Evolutionary conservation across 306 rosid genomes (phyloP), one percentile per base, ranked within the genome.

Genomic region (Lagenaria siceraria): DNA sequence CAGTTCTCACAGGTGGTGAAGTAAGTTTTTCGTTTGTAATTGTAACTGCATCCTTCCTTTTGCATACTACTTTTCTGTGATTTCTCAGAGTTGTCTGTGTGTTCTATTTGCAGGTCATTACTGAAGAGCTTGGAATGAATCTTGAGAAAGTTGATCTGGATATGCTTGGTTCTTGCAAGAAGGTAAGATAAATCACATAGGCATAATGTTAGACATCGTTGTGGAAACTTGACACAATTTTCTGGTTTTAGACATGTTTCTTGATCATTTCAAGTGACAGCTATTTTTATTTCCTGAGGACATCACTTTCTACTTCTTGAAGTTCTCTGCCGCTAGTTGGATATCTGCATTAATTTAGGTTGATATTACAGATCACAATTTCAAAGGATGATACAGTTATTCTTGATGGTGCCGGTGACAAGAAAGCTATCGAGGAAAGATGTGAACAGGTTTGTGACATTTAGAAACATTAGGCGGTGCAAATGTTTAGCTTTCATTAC

Each of bases 351-450:
- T 84, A 65, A 82, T 62, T 69, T 53, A 51, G 63, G 54, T 55
- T 70, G 24, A 9, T 78, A 79, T 36, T 78, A 53, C 73, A 95
- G 98, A 83, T 90, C 78, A 89, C 98, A n/a, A 75, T 95, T 82
- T 95, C 98, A 33, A 95, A 95, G 81, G 98, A 95, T 81, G 98
- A 95, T 85, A 90, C 97, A 24, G 97, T 95, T 74, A 87, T 95
- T 88, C 97, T 95, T 76, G 97, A 95, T 12, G 98, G 97, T 46
- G 92, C 93, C 21, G 98, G 97, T 79, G 97, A 95, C 88, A 95
- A 95, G 90, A 88, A 85, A 83, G 61, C 78, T 5, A 85, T 95
- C 22, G 98, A 95, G 81, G 97, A 95, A 81, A 90, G 98, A 92
- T 92, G 96, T 77, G 98, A 95, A 60, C 98, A 92, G 98, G 98